These are phyloP conservation scores for Lepidium campestre DNA, from an alignment of 441 rosid genomes.

Conservation along the genomic window DNA sequence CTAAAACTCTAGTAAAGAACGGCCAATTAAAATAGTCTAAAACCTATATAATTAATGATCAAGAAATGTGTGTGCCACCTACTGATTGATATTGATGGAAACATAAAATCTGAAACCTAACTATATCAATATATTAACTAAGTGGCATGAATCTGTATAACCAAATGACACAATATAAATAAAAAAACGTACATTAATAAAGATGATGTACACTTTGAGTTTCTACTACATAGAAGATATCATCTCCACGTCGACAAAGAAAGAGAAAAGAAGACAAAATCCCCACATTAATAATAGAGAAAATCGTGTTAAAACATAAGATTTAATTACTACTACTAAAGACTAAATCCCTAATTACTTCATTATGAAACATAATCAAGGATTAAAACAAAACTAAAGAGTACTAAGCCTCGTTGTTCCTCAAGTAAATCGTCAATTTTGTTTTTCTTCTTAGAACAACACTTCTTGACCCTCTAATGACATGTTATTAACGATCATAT, in stretches of 20 bases:
- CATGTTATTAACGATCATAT: slow-evolving; percentile 41
- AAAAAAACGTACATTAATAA: background rate
- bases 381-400: slow-evolving; percentile 6
- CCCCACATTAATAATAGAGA: background rate
- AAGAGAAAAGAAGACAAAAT: background rate
- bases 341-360: slow-evolving; percentile 15
- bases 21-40: background rate
- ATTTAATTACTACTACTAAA: background rate
- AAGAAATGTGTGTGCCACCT: background rate
- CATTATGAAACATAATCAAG: background rate
- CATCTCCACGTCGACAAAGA: background rate
- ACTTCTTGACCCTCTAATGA: slow-evolving; percentile 38
- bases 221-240: slow-evolving; percentile 8
- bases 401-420: slow-evolving; percentile 6
- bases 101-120: slow-evolving; percentile 11
- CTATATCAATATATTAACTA: background rate
- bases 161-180: background rate
- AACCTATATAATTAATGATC: background rate
- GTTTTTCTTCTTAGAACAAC: slow-evolving; percentile 27
- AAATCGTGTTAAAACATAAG: background rate
- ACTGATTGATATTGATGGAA: background rate
- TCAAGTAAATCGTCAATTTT: background rate
- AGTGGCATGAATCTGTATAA: background rate
- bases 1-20: no score
- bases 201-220: slow-evolving; percentile 4